Evolutionary conservation across 2,329 filamentous ascomycete species (phyloP).

Genomic region (Dactylellina sp.): DNA sequence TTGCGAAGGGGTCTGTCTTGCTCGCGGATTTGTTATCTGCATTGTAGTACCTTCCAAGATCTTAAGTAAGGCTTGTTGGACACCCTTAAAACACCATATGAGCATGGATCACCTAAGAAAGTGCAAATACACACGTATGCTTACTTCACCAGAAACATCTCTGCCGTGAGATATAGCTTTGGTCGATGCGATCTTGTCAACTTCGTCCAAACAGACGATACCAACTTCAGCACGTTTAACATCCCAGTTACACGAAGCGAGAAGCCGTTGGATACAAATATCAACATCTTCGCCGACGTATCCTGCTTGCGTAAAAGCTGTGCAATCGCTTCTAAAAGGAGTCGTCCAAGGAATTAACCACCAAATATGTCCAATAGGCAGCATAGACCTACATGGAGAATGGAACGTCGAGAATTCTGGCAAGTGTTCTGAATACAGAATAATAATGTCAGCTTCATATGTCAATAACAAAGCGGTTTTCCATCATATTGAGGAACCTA

Average conservation of each 20-base stretch:
- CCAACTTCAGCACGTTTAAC: constrained; percentile 73
- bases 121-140: not conserved
- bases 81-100: constrained; percentile 68
- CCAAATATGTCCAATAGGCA: not conserved
- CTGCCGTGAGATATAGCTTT: constrained; percentile 84
- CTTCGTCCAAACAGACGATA: constrained; percentile 95
- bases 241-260: constrained; percentile 83
- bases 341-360: not conserved
- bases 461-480: not conserved
- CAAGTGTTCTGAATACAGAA: constrained; percentile 71
- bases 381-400: constrained; percentile 60
- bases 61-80: constrained; percentile 94
- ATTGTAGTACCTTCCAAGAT: constrained; percentile 96
- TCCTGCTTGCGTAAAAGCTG: constrained; percentile 92
- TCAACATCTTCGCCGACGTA: constrained; percentile 99
- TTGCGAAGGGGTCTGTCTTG: constrained; percentile 21
- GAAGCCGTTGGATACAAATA: constrained; percentile 86
- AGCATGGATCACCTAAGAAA: not conserved
- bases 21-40: constrained; percentile 78
- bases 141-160: constrained; percentile 85
- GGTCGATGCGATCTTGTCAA: constrained; percentile 93
- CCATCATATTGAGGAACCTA: not conserved
- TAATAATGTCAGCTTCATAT: not conserved
- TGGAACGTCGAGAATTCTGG: constrained; percentile 91
- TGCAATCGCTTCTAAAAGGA: constrained; percentile 74